Percentiles rank a stretch among this genome's conserved stretches.
Evolutionary conservation across 306 rosid genomes (phyloP).

Genomic region (Spatholobus suberectus): DNA sequence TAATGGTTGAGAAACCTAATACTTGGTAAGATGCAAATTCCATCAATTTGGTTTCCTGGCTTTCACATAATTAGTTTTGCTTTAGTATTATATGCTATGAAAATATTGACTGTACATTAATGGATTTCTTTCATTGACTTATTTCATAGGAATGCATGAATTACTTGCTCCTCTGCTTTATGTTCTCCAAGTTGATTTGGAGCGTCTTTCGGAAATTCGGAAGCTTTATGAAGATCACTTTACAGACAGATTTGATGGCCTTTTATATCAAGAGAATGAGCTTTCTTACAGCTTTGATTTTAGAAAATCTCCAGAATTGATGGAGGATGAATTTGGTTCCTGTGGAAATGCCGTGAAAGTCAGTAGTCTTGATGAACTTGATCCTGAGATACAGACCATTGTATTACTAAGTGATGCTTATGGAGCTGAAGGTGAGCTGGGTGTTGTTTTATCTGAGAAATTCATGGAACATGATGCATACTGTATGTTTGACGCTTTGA

Average conservation of each 20-base stretch:
- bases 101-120: slow-evolving; percentile 17
- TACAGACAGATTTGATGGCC: slow-evolving; percentile 88
- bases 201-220: slow-evolving; percentile 77
- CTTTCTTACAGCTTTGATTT: slow-evolving; percentile 79
- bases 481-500: slow-evolving; percentile 89
- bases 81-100: slow-evolving; percentile 30
- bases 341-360: slow-evolving; percentile 57
- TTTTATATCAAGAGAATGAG: slow-evolving; percentile 71
- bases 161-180: slow-evolving; percentile 92
- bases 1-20: slow-evolving; percentile 18
- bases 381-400: slow-evolving; percentile 78
- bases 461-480: slow-evolving; percentile 96
- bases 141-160: slow-evolving; percentile 90
- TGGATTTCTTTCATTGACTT: slow-evolving; percentile 18
- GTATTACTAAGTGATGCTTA: slow-evolving; percentile 89
- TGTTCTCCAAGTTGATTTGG: slow-evolving; percentile 93
- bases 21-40: slow-evolving; percentile 16
- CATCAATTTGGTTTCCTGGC: slow-evolving; percentile 18
- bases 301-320: slow-evolving; percentile 66
- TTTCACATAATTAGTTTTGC: slow-evolving; percentile 31
- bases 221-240: slow-evolving; percentile 84
- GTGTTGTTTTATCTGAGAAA: slow-evolving; percentile 88
- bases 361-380: slow-evolving; percentile 75
- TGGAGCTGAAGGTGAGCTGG: slow-evolving; percentile 99
- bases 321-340: slow-evolving; percentile 58